These are phyloP conservation scores for Podosphaera xanthii DNA, from an alignment of 2,329 filamentous ascomycete species.

Conservation along the genomic window DNA sequence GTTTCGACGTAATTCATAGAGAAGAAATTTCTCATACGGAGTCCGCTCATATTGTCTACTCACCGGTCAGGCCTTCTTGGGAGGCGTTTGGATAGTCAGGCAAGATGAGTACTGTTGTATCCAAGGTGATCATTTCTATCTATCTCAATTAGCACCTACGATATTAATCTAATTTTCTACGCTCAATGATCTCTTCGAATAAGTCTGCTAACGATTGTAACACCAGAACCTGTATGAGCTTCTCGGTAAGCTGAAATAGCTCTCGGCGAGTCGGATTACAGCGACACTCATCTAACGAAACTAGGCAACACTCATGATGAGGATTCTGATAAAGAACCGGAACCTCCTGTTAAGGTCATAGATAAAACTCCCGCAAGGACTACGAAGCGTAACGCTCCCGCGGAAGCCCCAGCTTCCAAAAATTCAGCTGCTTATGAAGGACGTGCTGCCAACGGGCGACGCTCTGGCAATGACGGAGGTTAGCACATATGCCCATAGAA, in stretches of 20 bases:
- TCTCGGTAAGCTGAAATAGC: slow-evolving; percentile 48
- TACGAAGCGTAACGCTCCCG: slow-evolving; percentile 64
- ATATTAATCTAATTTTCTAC: background rate
- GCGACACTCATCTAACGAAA: slow-evolving; percentile 13
- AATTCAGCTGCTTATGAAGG: slow-evolving; percentile 10
- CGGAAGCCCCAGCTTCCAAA: slow-evolving; percentile 35
- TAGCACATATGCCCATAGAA: slow-evolving; percentile 21
- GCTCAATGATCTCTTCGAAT: slow-evolving; percentile 6
- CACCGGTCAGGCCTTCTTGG: slow-evolving; percentile 19
- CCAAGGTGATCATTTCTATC: slow-evolving; percentile 10
- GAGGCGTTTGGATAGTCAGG: slow-evolving; percentile 17
- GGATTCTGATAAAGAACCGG: slow-evolving; percentile 47
- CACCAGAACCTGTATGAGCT: slow-evolving; percentile 87
- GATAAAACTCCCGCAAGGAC: slow-evolving; percentile 60
- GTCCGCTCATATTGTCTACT: slow-evolving; percentile 16
- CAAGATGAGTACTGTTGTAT: slow-evolving; percentile 19
- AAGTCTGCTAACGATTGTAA: slow-evolving; percentile 18
- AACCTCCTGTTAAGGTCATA: slow-evolving; percentile 67
- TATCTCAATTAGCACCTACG: slow-evolving; percentile 1
- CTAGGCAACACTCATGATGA: slow-evolving; percentile 36
- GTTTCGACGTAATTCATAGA: no score
- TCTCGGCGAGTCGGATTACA: slow-evolving; percentile 3
- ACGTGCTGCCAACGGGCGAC: slow-evolving; percentile 22
- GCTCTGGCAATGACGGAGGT: slow-evolving; percentile 72
- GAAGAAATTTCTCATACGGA: no score